phyloP scores from a whole-genome alignment of 352 stramenopile species.

The Globisporangium nagaii region DNA sequence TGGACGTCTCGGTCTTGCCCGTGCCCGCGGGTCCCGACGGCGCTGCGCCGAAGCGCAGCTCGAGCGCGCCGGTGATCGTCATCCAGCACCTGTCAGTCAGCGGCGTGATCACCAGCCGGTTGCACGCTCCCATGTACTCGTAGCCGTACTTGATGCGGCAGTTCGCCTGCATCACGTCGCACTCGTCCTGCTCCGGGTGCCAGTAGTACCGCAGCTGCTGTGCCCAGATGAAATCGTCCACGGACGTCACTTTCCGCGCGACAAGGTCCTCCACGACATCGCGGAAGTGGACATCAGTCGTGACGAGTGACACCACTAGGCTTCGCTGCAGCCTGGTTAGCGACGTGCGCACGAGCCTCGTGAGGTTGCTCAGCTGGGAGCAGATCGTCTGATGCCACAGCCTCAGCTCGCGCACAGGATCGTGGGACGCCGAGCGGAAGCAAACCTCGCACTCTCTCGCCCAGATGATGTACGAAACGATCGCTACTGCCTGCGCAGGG shows the following conservation, averaged over 20 bases:
- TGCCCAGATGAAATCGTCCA: slow-evolving; percentile 61
- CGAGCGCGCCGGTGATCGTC: slow-evolving; percentile 88
- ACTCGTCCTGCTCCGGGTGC: slow-evolving; percentile 57
- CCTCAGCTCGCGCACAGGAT: slow-evolving; percentile 43
- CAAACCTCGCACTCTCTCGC: slow-evolving; percentile 63
- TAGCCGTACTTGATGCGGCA: slow-evolving; percentile 83
- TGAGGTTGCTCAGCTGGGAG: slow-evolving; percentile 55
- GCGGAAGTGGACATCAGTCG: slow-evolving; percentile 71
- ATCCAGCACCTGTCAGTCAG: slow-evolving; percentile 93
- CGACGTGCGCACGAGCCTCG: slow-evolving; percentile 52
- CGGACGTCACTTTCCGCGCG: slow-evolving; percentile 33
- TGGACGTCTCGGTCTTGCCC: slow-evolving; percentile 93
- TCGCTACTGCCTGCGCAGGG: slow-evolving; percentile 87
- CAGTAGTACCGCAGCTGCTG: slow-evolving; percentile 81
- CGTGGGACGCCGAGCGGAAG: slow-evolving; percentile 41
- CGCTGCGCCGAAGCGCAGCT: slow-evolving; percentile 83
- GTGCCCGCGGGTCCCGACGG: slow-evolving; percentile 88
- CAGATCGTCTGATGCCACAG: slow-evolving; percentile 73
- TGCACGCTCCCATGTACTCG: slow-evolving; percentile 90
- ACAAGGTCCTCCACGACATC: slow-evolving; percentile 73
- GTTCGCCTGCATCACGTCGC: slow-evolving; percentile 55
- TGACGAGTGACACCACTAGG: slow-evolving; percentile 65
- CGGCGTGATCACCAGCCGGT: slow-evolving; percentile 90
- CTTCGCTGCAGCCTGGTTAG: slow-evolving; percentile 50
- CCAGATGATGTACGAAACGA: slow-evolving; percentile 89